Conservation (phyloP, 2,329 filamentous ascomycete genomes). For the Lasiodiplodia citricola region DNA sequence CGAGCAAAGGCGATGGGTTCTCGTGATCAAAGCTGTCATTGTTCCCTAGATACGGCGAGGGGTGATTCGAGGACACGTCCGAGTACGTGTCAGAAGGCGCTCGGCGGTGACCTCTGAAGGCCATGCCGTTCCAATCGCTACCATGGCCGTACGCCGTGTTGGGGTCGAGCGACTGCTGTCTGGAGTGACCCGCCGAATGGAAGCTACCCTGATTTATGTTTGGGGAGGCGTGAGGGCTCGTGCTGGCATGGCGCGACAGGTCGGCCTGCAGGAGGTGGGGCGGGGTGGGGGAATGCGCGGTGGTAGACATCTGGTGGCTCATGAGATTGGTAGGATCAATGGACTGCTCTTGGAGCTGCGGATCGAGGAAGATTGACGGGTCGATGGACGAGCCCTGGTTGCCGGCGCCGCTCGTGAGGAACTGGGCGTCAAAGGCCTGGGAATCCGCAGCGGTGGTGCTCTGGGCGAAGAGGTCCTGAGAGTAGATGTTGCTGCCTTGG, state of each 20-base stretch:
- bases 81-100: slow-evolving; percentile 85
- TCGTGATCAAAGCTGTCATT: slow-evolving; percentile 80
- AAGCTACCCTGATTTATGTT: slow-evolving; percentile 58
- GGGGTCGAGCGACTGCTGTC: slow-evolving; percentile 66
- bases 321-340: slow-evolving; percentile 54
- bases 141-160: slow-evolving; percentile 63
- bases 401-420: slow-evolving; percentile 64
- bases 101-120: slow-evolving; percentile 82
- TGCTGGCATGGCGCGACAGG: slow-evolving; percentile 57
- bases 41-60: slow-evolving; percentile 80
- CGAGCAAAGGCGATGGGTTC: slow-evolving; percentile 80
- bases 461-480: slow-evolving; percentile 44
- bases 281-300: slow-evolving; percentile 59
- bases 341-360: slow-evolving; percentile 49
- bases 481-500: slow-evolving; percentile 42
- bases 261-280: slow-evolving; percentile 63
- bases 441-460: slow-evolving; percentile 31
- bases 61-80: slow-evolving; percentile 79
- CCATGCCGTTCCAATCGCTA: slow-evolving; percentile 65
- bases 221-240: slow-evolving; percentile 60
- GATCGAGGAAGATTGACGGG: slow-evolving; percentile 62
- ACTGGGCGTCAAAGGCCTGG: slow-evolving; percentile 38
- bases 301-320: slow-evolving; percentile 56
- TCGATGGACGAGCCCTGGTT: slow-evolving; percentile 63
- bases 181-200: slow-evolving; percentile 62